Evolutionary conservation across 2,329 filamentous ascomycete species (phyloP).

Genomic region (Penicillium nordicum): DNA sequence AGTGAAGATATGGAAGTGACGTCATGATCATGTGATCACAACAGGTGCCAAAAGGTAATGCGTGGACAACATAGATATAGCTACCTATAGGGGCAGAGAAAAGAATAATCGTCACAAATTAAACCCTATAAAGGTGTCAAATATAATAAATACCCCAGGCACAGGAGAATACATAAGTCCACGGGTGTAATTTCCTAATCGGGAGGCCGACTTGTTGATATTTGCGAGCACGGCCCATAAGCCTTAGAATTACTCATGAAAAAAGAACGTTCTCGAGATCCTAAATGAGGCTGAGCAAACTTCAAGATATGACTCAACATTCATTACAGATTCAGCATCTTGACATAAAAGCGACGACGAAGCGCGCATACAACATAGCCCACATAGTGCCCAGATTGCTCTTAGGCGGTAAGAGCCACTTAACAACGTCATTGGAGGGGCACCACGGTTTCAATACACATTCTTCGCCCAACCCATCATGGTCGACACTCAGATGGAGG

Average conservation of each 20-base stretch:
- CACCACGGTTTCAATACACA: conserved; percentile 9
- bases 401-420: conserved; percentile 17
- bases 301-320: neutral
- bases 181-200: neutral
- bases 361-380: neutral
- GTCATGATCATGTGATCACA: neutral
- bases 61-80: neutral
- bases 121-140: neutral
- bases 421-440: conserved; percentile 22
- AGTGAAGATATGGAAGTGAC: too few species aligned
- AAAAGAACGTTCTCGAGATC: neutral
- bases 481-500: conserved; percentile 29
- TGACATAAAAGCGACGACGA: conserved; percentile 2
- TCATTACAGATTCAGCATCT: neutral
- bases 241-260: neutral
- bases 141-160: too few species aligned
- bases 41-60: neutral
- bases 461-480: conserved; percentile 14
- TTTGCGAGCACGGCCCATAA: conserved; percentile 1
- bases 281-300: neutral
- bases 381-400: conserved; percentile 5
- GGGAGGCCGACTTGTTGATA: conserved; percentile 4
- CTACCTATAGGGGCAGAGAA: neutral
- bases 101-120: neutral
- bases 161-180: too few species aligned